Base-by-base conservation (phyloP, 176 grass and related monocot species). In the Oryza brachyantha region DNA sequence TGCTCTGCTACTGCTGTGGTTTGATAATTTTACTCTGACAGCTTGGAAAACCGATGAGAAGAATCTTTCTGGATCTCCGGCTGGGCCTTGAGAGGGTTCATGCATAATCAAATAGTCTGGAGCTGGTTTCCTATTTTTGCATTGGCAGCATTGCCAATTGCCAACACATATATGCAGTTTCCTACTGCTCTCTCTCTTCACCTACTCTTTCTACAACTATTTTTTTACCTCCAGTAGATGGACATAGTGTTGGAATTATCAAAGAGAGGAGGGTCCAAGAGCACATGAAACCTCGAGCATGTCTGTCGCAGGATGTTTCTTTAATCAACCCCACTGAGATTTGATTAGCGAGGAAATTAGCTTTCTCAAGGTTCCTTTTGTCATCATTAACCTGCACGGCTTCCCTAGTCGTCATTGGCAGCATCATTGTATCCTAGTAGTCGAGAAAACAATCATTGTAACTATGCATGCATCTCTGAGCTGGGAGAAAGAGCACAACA, bases 251-350 rank as follows among this genome's bases (percentile, higher is more conserved):
- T 25, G 22, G 45, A 54, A 26, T 29, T 13, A 29, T 36, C 29
- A 46, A 57, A n/a, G n/a, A 52, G 37, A 22, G 19, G 35, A 76
- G 81, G 48, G 73, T 83, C 68, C 69, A 74, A 32, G 27, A 65
- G 78, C 89, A 88, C 82, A 82, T 88, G 82, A 82, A 69, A 64
- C 89, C 82, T 74, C 73, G 61, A 81, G 89, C 89, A 91, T 91
- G 85, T 91, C 78, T 91, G 85, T 85, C 85, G 55, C 64, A 13
- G 70, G 57, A 66, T 22, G 36, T 61, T 87, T 76, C 12, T 84
- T 87, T 80, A 79, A 46, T 70, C 84, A 6, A 6, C 7, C 17
- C 69, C 43, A 66, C 75, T 84, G 46, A 72, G 74, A 79, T 79
- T 70, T 74, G 21, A 43, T 80, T 80, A 72, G 7, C 58, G 12